phyloP scores from a whole-genome alignment of 805 yeast genomes.

The Kodamaea neixiangensis region DNA sequence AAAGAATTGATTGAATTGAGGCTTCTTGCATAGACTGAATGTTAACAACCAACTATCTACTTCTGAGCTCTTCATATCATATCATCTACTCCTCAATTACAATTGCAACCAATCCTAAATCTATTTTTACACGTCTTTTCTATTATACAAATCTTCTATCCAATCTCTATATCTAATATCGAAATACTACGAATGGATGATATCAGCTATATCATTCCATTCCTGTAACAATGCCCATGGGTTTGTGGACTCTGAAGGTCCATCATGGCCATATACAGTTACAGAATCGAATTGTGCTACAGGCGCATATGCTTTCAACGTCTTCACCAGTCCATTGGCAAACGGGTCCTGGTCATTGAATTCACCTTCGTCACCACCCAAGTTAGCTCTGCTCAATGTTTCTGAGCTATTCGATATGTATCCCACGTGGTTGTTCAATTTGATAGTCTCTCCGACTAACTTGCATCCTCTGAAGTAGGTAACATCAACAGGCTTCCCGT shows the following conservation, averaged over 20 bases:
- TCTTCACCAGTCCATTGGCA: constrained; percentile 12
- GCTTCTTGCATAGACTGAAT: no score
- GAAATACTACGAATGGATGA: constrained; percentile 20
- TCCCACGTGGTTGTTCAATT: constrained; percentile 21
- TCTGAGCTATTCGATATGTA: constrained; percentile 28
- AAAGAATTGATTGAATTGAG: not conserved
- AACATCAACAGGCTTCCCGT: constrained; percentile 15
- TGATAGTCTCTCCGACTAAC: constrained; percentile 27
- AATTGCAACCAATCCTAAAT: no score
- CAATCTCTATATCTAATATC: no score
- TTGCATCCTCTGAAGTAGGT: constrained; percentile 40
- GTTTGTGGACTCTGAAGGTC: constrained; percentile 15
- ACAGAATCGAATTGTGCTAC: constrained; percentile 26
- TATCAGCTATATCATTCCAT: constrained; percentile 28
- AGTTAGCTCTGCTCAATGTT: constrained; percentile 1
- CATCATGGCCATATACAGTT: constrained; percentile 34
- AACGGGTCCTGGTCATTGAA: constrained; percentile 5
- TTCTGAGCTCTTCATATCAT: no score
- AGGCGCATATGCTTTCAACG: constrained; percentile 21
- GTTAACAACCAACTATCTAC: no score
- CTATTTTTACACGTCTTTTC: not conserved
- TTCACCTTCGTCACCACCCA: not conserved
- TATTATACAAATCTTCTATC: no score
- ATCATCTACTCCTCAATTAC: no score
- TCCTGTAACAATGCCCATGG: constrained; percentile 32